Evolutionary conservation across 139 green algal genomes (phyloP).

Genomic region (Chloropicon primus): DNA sequence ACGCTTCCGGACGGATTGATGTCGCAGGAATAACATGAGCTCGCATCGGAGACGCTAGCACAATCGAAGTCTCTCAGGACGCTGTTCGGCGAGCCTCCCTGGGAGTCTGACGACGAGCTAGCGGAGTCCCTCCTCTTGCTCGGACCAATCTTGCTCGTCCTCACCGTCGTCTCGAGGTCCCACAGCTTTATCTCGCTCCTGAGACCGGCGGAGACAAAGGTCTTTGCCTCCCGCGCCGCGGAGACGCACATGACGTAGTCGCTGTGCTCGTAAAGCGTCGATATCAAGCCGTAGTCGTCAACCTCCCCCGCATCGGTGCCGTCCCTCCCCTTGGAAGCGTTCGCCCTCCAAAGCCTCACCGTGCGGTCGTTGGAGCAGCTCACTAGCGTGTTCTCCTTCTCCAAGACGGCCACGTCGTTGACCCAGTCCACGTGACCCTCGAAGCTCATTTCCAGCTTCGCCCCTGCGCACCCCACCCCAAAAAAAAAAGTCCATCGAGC

Average conservation of each 20-base stretch:
- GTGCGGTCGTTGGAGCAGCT: slow-evolving; percentile 44
- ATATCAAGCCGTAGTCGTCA: slow-evolving; percentile 9
- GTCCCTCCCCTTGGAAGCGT: not conserved
- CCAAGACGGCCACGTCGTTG: slow-evolving; percentile 36
- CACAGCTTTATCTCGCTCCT: slow-evolving; percentile 39
- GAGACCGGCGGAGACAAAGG: slow-evolving; percentile 39
- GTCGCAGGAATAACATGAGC: not conserved
- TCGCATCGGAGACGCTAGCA: not conserved
- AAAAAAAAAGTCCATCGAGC: no score
- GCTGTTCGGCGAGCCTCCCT: slow-evolving; percentile 19
- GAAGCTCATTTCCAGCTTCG: slow-evolving; percentile 22
- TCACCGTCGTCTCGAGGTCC: slow-evolving; percentile 22
- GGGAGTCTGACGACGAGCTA: slow-evolving; percentile 10
- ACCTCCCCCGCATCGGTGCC: not conserved
- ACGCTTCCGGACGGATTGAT: slow-evolving; percentile 40
- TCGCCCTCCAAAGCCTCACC: slow-evolving; percentile 35
- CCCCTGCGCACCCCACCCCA: no score
- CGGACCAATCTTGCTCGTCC: not conserved
- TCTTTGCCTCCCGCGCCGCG: not conserved
- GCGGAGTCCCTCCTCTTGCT: not conserved
- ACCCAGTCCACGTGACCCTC: slow-evolving; percentile 57
- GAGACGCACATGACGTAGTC: slow-evolving; percentile 49
- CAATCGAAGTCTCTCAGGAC: slow-evolving; percentile 14
- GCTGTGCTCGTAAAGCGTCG: slow-evolving; percentile 27
- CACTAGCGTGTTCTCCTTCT: slow-evolving; percentile 27